These are phyloP conservation scores for Geoglossum glabrum DNA, from an alignment of 495 filamentous ascomycete species.

Conservation along the genomic window DNA sequence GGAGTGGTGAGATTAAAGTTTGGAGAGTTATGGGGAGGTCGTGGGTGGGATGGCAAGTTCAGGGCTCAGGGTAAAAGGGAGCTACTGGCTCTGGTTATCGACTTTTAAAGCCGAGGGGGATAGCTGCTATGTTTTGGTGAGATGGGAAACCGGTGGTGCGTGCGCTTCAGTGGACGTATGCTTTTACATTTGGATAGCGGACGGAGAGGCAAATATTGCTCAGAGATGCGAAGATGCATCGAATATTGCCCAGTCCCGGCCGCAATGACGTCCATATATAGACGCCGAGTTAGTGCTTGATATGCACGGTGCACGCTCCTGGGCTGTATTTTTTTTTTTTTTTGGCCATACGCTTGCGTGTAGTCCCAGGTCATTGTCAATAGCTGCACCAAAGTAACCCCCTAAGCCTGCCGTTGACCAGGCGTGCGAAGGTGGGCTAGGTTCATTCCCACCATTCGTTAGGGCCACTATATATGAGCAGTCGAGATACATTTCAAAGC, in stretches of 20 bases:
- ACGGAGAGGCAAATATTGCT: not conserved
- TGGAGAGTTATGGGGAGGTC: slow-evolving; percentile 85
- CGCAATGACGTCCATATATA: not conserved
- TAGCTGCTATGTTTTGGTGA: not conserved
- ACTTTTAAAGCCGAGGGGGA: not conserved
- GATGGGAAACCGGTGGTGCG: not conserved
- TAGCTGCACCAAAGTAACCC: too few species aligned
- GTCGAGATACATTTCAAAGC: not conserved
- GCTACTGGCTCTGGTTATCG: not conserved
- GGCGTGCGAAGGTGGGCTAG: too few species aligned
- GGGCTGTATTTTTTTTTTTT: too few species aligned
- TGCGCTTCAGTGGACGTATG: not conserved
- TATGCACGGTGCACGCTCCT: too few species aligned
- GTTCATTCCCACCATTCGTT: too few species aligned
- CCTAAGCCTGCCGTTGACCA: too few species aligned
- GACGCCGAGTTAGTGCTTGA: too few species aligned
- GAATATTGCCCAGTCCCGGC: not conserved
- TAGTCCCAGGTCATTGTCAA: too few species aligned
- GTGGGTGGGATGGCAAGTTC: slow-evolving; percentile 67
- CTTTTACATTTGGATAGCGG: slow-evolving; percentile 1
- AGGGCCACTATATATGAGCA: not conserved
- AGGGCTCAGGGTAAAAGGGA: not conserved
- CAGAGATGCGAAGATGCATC: not conserved
- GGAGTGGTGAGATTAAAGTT: slow-evolving; percentile 89
- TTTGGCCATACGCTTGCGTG: too few species aligned